Conservation (phyloP, 2,329 filamentous ascomycete species). For the Aspergillus ochraceoroseus region DNA sequence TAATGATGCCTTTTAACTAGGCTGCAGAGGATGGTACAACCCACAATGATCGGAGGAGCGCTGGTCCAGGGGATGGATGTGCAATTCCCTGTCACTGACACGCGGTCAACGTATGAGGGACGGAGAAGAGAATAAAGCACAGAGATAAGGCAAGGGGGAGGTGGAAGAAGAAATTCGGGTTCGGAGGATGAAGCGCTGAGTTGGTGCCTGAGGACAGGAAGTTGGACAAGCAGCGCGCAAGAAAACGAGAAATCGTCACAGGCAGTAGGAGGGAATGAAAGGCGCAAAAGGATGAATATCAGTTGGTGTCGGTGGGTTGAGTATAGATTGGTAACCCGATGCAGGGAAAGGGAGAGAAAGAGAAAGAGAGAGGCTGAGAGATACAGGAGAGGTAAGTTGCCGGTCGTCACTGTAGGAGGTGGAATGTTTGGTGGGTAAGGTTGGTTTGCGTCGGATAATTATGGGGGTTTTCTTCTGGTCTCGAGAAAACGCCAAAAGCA, state of each 20-base stretch:
- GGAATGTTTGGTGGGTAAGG: too few relatives aligned
- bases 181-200: constrained; percentile 9
- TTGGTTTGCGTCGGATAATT: too few relatives aligned
- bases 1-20: constrained; percentile 18
- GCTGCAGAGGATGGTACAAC: constrained; percentile 17
- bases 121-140: constrained; percentile 5
- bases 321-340: constrained; percentile 16
- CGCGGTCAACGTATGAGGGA: constrained; percentile 13
- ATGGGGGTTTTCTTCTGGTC: not conserved
- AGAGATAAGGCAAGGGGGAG: constrained; percentile 11
- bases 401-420: too few relatives aligned
- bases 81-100: constrained; percentile 13
- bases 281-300: constrained; percentile 6
- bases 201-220: constrained; percentile 11
- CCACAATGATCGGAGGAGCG: constrained; percentile 12
- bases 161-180: constrained; percentile 3
- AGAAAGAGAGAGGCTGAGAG: not conserved
- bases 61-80: constrained; percentile 11
- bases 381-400: constrained; percentile 3
- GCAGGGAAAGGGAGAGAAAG: constrained; percentile 5
- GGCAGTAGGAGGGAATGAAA: constrained; percentile 1
- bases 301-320: constrained; percentile 8
- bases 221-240: not conserved
- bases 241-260: too few relatives aligned
- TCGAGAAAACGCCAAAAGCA: not conserved